These are phyloP conservation scores for Epichloe scottii DNA, from an alignment of 2,329 filamentous ascomycete species.

Conservation along the genomic window DNA sequence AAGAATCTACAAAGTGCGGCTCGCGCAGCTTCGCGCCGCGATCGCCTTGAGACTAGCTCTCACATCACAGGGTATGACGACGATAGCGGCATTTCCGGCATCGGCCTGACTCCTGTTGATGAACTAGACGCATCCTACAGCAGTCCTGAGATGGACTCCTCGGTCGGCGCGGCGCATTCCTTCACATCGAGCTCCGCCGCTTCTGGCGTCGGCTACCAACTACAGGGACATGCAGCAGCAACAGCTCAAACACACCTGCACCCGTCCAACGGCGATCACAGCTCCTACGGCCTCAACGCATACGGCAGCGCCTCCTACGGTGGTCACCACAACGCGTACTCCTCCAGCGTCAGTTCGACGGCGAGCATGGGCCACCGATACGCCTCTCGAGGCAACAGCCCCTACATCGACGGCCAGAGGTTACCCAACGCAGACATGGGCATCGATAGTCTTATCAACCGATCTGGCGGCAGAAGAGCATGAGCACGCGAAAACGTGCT, in stretches of 20 bases:
- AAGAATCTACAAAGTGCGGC: conserved; percentile 66
- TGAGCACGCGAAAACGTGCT: not conserved
- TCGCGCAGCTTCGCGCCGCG: conserved; percentile 52
- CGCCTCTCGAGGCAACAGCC: conserved; percentile 23
- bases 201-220: conserved; percentile 8
- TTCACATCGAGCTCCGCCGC: conserved; percentile 23
- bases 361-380: conserved; percentile 25
- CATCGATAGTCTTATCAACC: conserved; percentile 46
- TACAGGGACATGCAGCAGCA: not conserved
- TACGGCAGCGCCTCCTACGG: conserved; percentile 14
- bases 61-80: conserved; percentile 43
- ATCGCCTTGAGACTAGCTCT: conserved; percentile 38
- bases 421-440: conserved; percentile 48
- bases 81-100: conserved; percentile 58
- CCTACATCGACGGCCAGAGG: conserved; percentile 34
- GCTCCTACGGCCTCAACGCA: conserved; percentile 11
- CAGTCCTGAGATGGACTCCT: conserved; percentile 38
- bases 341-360: conserved; percentile 40
- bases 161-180: conserved; percentile 25
- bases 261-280: conserved; percentile 4
- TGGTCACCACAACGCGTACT: conserved; percentile 33
- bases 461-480: conserved; percentile 22
- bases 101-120: conserved; percentile 45
- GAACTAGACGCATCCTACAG: conserved; percentile 45
- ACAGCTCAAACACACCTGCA: not conserved